Evolutionary conservation across 495 filamentous ascomycete species (phyloP).

Genomic region (Acidiella bohemica): DNA sequence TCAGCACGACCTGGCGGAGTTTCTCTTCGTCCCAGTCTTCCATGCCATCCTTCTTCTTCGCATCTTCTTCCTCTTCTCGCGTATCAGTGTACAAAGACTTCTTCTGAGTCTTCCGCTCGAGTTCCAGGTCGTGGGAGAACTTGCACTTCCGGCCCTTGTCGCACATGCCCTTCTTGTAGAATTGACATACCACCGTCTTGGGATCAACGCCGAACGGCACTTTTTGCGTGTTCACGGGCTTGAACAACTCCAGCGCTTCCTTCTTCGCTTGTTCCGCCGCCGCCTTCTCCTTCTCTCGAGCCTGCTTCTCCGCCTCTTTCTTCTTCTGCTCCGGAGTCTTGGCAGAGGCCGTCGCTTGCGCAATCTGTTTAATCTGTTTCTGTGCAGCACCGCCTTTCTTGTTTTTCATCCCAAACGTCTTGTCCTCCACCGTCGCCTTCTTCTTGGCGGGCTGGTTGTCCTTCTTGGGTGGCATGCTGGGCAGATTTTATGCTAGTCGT

Average conservation of each 20-base stretch:
- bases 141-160: constrained; percentile 98
- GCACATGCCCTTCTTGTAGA: constrained; percentile 91
- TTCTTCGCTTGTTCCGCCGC: constrained; percentile 70
- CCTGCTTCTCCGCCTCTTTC: constrained; percentile 79
- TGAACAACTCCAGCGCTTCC: constrained; percentile 72
- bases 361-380: constrained; percentile 71
- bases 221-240: constrained; percentile 89
- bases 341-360: constrained; percentile 53
- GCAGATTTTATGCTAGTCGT: constrained; percentile 7
- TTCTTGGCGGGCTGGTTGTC: constrained; percentile 52
- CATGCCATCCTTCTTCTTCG: constrained; percentile 85
- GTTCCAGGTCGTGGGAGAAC: constrained; percentile 79
- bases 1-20: constrained; percentile 73
- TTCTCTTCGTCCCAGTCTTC: constrained; percentile 97
- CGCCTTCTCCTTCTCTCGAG: constrained; percentile 72
- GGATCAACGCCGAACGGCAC: constrained; percentile 96
- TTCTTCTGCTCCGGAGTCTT: constrained; percentile 73
- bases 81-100: constrained; percentile 83
- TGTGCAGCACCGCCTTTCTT: constrained; percentile 90
- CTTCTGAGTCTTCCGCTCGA: constrained; percentile 87
- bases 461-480: constrained; percentile 76
- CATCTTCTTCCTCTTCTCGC: constrained; percentile 44
- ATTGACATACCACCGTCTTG: constrained; percentile 93
- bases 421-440: constrained; percentile 65
- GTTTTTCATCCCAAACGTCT: constrained; percentile 99